Evolutionary conservation across 495 filamentous ascomycete genomes (phyloP).

Genomic region (Trichoderma asperelloides): DNA sequence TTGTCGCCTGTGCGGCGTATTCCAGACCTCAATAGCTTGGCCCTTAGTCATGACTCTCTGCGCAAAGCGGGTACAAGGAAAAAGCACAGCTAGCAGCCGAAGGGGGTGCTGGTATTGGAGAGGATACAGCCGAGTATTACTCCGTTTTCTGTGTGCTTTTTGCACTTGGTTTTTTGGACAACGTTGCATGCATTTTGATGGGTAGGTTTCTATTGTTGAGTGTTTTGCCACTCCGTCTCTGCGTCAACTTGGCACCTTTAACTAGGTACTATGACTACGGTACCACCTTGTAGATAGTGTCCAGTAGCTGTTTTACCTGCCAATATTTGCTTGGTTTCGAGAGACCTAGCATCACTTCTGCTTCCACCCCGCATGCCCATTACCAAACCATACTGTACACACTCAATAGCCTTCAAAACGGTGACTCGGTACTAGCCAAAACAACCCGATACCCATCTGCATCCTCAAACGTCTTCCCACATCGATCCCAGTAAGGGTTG

Average conservation of each 20-base stretch:
- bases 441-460: slow-evolving; percentile 27
- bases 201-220: too few species aligned
- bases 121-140: slow-evolving; percentile 1
- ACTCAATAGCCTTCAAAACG: slow-evolving; percentile 8
- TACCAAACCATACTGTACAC: not conserved
- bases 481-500: slow-evolving; percentile 27
- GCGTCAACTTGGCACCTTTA: too few species aligned
- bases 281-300: too few species aligned
- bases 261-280: too few species aligned
- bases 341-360: too few species aligned
- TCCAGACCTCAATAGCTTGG: not conserved
- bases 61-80: not conserved
- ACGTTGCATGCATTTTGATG: too few species aligned
- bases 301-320: too few species aligned
- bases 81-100: not conserved
- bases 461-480: slow-evolving; percentile 29
- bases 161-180: not conserved
- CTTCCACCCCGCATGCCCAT: too few species aligned
- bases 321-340: too few species aligned
- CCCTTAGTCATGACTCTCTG: slow-evolving; percentile 1
- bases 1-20: not conserved
- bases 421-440: slow-evolving; percentile 23
- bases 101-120: not conserved
- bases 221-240: too few species aligned
- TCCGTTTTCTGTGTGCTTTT: not conserved